These are phyloP conservation scores for Saccharomyces eubayanus DNA, from an alignment of 805 yeast genomes.

Conservation along the genomic window DNA sequence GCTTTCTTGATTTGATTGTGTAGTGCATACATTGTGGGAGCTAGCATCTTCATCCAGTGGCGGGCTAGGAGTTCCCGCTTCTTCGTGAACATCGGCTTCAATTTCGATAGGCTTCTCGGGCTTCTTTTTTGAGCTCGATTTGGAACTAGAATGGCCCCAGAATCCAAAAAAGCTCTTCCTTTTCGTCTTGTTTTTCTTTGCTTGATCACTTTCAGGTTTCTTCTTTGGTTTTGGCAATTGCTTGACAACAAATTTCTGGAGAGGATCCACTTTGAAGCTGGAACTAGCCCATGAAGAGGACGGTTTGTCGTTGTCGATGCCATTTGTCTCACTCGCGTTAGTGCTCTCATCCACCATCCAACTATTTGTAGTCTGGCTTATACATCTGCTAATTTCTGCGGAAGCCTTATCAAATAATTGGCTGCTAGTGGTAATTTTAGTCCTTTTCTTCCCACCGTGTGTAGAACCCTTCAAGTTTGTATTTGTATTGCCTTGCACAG, in stretches of 20 bases:
- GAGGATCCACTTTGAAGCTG: conserved; percentile 26
- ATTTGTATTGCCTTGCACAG: neutral
- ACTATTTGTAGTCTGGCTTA: neutral
- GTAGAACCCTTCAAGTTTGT: neutral
- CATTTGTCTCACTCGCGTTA: neutral
- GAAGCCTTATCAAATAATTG: neutral
- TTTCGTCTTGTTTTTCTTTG: conserved; percentile 12
- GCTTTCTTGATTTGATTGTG: neutral
- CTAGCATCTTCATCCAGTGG: too few relatives aligned
- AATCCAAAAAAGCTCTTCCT: conserved; percentile 22
- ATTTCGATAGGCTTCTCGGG: neutral
- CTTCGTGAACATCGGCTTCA: neutral
- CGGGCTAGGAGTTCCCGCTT: neutral
- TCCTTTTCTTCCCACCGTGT: neutral
- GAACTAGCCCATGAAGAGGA: conserved; percentile 8
- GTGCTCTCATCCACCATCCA: neutral
- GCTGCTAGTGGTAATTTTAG: neutral
- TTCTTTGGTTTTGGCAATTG: conserved; percentile 22
- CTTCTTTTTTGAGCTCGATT: conserved; percentile 4
- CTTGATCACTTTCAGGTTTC: conserved; percentile 5
- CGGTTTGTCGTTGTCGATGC: neutral
- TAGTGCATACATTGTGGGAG: neutral
- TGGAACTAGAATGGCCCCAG: conserved; percentile 10
- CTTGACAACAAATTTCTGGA: conserved; percentile 22
- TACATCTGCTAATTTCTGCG: neutral